Conservation (phyloP, 805 yeast genomes). For the Ogataea minuta region DNA sequence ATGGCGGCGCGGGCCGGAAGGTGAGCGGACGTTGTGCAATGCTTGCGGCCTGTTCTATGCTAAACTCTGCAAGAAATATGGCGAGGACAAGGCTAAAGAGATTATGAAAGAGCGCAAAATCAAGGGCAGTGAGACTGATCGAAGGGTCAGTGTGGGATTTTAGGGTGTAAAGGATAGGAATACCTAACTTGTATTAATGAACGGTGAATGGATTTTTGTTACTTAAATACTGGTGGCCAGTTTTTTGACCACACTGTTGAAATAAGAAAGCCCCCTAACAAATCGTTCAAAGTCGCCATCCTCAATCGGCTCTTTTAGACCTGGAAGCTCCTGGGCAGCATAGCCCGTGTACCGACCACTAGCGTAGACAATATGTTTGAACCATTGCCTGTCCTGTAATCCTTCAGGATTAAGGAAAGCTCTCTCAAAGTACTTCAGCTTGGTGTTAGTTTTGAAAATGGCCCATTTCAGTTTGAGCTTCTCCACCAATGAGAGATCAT, state of each 20-base stretch:
- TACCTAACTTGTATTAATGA: slow-evolving; percentile 4
- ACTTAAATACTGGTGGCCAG: slow-evolving; percentile 10
- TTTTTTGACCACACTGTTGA: slow-evolving; percentile 17
- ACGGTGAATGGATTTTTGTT: slow-evolving; percentile 1
- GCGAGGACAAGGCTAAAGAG: slow-evolving; percentile 49
- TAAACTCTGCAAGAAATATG: slow-evolving; percentile 58
- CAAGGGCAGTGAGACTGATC: slow-evolving; percentile 28
- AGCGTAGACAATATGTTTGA: slow-evolving; percentile 57
- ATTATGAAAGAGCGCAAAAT: slow-evolving; percentile 35
- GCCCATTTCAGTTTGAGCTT: slow-evolving; percentile 28
- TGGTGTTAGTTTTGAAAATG: slow-evolving; percentile 36
- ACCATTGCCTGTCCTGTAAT: slow-evolving; percentile 52
- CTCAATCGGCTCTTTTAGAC: slow-evolving; percentile 52
- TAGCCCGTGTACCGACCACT: slow-evolving; percentile 62
- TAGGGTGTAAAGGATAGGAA: not conserved
- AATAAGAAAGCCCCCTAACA: slow-evolving; percentile 23
- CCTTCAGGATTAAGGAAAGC: slow-evolving; percentile 47
- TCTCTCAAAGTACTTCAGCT: slow-evolving; percentile 44
- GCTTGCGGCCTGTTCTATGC: slow-evolving; percentile 81
- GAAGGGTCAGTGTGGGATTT: slow-evolving; percentile 28
- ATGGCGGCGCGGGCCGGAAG: slow-evolving; percentile 82
- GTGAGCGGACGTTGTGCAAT: slow-evolving; percentile 72
- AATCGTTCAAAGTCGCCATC: slow-evolving; percentile 40
- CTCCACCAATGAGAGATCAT: slow-evolving; percentile 25
- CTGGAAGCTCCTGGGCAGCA: slow-evolving; percentile 57